Evolutionary conservation across 768 basidiomycete genomes (phyloP).

Genomic region (Mycena polygramma): DNA sequence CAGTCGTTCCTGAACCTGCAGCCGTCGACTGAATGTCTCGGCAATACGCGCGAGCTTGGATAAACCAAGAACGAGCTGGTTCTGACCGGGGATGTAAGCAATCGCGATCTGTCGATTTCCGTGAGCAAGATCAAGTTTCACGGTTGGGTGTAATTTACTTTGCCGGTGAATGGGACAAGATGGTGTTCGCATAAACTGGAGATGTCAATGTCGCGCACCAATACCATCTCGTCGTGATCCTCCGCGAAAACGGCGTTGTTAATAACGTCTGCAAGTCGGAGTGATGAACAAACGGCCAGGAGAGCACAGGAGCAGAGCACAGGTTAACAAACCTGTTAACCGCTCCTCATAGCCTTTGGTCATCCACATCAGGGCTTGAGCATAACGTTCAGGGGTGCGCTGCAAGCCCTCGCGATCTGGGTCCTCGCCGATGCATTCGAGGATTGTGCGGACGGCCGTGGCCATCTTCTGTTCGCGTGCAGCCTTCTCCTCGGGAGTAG

Average conservation of each 20-base stretch:
- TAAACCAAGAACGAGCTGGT: slow-evolving; percentile 91
- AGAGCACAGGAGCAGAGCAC: slow-evolving; percentile 11
- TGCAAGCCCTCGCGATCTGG: slow-evolving; percentile 94
- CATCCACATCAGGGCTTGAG: slow-evolving; percentile 99
- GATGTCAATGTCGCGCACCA: slow-evolving; percentile 97
- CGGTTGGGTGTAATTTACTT: slow-evolving; percentile 64
- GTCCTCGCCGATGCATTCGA: slow-evolving; percentile 99
- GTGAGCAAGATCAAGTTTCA: slow-evolving; percentile 41
- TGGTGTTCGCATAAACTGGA: slow-evolving; percentile 99
- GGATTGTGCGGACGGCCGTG: slow-evolving; percentile 87
- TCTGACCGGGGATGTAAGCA: slow-evolving; percentile 87
- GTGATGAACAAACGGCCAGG: slow-evolving; percentile 24
- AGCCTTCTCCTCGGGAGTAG: slow-evolving; percentile 78
- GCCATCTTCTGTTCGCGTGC: slow-evolving; percentile 84
- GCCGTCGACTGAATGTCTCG: slow-evolving; percentile 94
- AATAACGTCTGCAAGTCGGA: slow-evolving; percentile 81
- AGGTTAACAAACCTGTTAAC: slow-evolving; percentile 72
- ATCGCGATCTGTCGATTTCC: slow-evolving; percentile 83
- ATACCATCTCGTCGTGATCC: slow-evolving; percentile 99
- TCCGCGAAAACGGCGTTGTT: slow-evolving; percentile 99
- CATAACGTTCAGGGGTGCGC: slow-evolving; percentile 95
- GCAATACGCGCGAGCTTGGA: slow-evolving; percentile 98
- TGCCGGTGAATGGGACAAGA: slow-evolving; percentile 97
- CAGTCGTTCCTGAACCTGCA: slow-evolving; percentile 97
- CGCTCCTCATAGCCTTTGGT: slow-evolving; percentile 98